These are phyloP conservation scores for Cercospora sp. DNA, from an alignment of 2,329 filamentous ascomycete species.

Conservation along the genomic window DNA sequence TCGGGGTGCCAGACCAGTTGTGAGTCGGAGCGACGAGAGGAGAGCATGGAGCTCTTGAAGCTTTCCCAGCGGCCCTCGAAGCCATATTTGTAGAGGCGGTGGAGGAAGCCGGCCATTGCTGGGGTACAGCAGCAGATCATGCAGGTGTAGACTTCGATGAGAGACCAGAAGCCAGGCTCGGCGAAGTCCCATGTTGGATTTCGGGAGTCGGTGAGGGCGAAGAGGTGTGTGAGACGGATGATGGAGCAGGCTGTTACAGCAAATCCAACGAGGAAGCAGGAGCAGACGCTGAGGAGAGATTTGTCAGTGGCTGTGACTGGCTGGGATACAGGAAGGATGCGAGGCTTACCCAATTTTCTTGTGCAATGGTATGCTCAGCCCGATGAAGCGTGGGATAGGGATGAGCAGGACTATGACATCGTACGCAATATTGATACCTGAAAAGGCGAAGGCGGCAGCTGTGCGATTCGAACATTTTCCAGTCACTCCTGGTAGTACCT, in stretches of 20 bases:
- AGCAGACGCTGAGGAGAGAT: not conserved
- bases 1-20: not conserved
- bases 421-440: constrained; percentile 16
- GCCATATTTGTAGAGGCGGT: constrained; percentile 4
- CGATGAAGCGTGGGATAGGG: constrained; percentile 11
- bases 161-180: constrained; percentile 11
- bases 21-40: constrained; percentile 1
- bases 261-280: constrained; percentile 17
- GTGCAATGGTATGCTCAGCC: constrained; percentile 2
- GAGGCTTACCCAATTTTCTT: constrained; percentile 7
- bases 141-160: constrained; percentile 17
- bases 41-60: constrained; percentile 4
- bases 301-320: not conserved
- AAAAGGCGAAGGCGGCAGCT: constrained; percentile 14
- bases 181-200: constrained; percentile 14
- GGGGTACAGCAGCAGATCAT: constrained; percentile 21
- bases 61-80: not conserved
- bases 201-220: not conserved
- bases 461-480: constrained; percentile 17
- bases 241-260: constrained; percentile 16
- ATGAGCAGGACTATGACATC: constrained; percentile 15
- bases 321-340: not conserved
- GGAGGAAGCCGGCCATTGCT: constrained; percentile 8
- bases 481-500: constrained; percentile 5
- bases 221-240: constrained; percentile 11